phyloP scores from a whole-genome alignment of 1,284 basidiomycete species.

The Calocybe gambosa region DNA sequence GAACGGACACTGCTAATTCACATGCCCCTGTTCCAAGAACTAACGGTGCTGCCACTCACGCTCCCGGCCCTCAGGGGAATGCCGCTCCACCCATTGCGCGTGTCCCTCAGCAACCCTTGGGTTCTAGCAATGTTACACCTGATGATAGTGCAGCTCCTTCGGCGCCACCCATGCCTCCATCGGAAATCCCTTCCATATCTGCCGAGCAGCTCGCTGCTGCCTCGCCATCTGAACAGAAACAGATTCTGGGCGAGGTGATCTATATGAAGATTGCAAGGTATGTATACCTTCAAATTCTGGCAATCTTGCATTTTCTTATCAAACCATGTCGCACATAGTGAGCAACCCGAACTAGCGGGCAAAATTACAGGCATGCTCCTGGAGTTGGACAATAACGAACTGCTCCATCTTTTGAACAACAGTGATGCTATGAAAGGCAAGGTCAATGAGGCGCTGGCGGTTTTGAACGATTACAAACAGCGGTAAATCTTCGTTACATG shows the following conservation, averaged over 20 bases:
- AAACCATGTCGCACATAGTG: slow-evolving; percentile 27
- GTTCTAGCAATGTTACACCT: slow-evolving; percentile 22
- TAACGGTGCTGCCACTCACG: slow-evolving; percentile 43
- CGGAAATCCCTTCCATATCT: slow-evolving; percentile 44
- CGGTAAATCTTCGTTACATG: slow-evolving; percentile 24
- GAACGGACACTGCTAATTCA: slow-evolving; percentile 55
- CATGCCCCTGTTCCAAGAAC: slow-evolving; percentile 53
- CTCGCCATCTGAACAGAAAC: slow-evolving; percentile 89
- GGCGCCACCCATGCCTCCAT: slow-evolving; percentile 29
- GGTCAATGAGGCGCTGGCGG: slow-evolving; percentile 82
- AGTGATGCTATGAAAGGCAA: slow-evolving; percentile 79
- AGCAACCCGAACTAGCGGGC: slow-evolving; percentile 84
- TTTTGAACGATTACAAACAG: slow-evolving; percentile 73
- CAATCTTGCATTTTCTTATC: slow-evolving; percentile 16
- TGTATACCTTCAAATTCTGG: slow-evolving; percentile 27
- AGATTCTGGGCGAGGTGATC: slow-evolving; percentile 91
- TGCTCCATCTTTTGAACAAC: slow-evolving; percentile 80
- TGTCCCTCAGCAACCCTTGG: slow-evolving; percentile 23
- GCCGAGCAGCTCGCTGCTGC: slow-evolving; percentile 63
- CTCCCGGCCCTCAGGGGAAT: slow-evolving; percentile 42
- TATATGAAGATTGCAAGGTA: slow-evolving; percentile 84
- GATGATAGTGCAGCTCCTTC: slow-evolving; percentile 34
- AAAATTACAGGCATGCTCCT: slow-evolving; percentile 98
- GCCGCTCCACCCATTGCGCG: slow-evolving; percentile 32
- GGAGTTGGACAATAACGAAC: slow-evolving; percentile 94